Base-by-base conservation (phyloP, 1,284 basidiomycete genomes). In the Leccinum fallax region DNA sequence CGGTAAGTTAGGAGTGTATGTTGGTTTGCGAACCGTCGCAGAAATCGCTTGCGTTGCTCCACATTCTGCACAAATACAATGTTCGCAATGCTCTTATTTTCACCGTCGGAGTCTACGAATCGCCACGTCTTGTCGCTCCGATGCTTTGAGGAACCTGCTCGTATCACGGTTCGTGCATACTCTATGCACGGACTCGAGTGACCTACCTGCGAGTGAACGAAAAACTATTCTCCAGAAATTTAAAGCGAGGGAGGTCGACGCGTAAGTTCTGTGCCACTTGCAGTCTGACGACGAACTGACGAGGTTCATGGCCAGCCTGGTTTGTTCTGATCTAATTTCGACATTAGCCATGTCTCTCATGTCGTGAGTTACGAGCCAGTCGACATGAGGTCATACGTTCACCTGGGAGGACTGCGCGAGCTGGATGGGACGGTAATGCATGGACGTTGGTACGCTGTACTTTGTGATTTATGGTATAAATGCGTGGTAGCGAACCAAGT, bases 321-420 rank as follows among this genome's bases (percentile, higher is more conserved):
- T 99, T 10, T 97, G 94, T 72, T 98, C 95, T 2, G 97, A 99
- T 78, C 81, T 99, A 21, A 93, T 98, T 63, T 99, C 63, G 97
- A 99, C 74, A 90, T 98, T 61, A 92, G 89, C 56, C 86, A 93
- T 62, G 94, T 98, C 53, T 85, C 87, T 11, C 92, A 98, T 76
- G 96, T 98, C 32, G 85, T 99, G 48, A 95, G 89, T 66, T 98
- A 98, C 76, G 97, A 98, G 3, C 96, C 97, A 1, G 85, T 98
- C n/a, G 96, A 98, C 72, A 93, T 97, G 85, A 87, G 94, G 56
- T 98, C 98, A 76, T 98, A 98, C 72, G 93, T 98, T n/a, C 97
- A 99, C 75, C 89, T 1, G 97, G 97, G 19, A 84, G 97, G 46
- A 99, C 97, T 1, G 97, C 97, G 3, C 86, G 97, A 62, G 97